Percentiles rank a stretch among this genome's conserved stretches.
phyloP scores from a whole-genome alignment of 2,329 filamentous ascomycete genomes.

The Rhinocladiella mackenziei region DNA sequence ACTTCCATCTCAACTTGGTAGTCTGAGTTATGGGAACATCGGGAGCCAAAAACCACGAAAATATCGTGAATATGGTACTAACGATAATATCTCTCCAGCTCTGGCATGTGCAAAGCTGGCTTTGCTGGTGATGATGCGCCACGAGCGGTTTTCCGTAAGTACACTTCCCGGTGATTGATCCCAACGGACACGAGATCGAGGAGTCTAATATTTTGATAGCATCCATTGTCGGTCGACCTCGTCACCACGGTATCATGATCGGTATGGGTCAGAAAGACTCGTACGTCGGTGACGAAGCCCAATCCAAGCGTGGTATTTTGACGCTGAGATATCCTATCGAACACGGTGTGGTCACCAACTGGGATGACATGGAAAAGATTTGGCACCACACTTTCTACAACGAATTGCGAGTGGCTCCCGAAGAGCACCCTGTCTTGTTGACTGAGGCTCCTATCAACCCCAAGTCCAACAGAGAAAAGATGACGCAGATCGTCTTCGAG shows the following conservation, averaged over 20 bases:
- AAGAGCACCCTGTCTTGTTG: constrained; percentile 99
- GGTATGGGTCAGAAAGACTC: constrained; percentile 99
- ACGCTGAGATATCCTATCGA: constrained; percentile 99
- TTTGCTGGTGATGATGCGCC: constrained; percentile 99
- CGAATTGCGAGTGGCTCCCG: constrained; percentile 98
- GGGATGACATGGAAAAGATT: constrained; percentile 99
- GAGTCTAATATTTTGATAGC: constrained; percentile 51
- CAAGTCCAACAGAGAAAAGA: constrained; percentile 99
- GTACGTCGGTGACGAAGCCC: constrained; percentile 99
- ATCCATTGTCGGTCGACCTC: constrained; percentile 98
- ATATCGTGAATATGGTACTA: constrained; percentile 22
- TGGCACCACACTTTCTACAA: constrained; percentile 99
- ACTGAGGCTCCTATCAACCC: constrained; percentile 99
- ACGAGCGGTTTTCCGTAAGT: constrained; percentile 99
- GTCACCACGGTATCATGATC: constrained; percentile 99
- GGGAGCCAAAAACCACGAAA: constrained; percentile 11
- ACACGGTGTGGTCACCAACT: constrained; percentile 99
- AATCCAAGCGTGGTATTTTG: constrained; percentile 99
- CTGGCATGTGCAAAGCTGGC: constrained; percentile 99
- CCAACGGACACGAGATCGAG: neutral
- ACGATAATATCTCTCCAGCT: constrained; percentile 59
- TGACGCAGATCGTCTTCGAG: constrained; percentile 99
- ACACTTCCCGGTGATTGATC: constrained; percentile 15
- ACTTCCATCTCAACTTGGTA: constrained; percentile 1
- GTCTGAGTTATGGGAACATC: constrained; percentile 10